Evolutionary conservation across 176 grass and related monocot genomes (phyloP).

Genomic region (Eremochloa ophiuroides): DNA sequence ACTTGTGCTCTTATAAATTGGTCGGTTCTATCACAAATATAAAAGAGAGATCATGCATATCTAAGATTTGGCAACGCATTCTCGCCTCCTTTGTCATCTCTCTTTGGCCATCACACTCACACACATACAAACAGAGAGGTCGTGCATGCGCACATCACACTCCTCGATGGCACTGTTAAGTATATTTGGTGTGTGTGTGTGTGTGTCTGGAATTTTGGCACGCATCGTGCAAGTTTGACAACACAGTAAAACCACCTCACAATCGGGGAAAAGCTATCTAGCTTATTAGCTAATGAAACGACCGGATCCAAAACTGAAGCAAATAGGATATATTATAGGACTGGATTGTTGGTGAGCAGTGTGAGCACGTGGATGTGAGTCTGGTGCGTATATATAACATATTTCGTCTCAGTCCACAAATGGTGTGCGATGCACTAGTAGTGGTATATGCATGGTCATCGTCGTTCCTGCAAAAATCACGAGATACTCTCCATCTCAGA

Average conservation of each 20-base stretch:
- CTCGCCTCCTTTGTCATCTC: background rate
- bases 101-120: background rate
- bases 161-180: slow-evolving; percentile 3
- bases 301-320: background rate
- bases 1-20: no score
- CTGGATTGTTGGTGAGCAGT: background rate
- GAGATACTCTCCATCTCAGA: background rate
- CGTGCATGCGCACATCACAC: slow-evolving; percentile 14
- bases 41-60: background rate
- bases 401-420: background rate
- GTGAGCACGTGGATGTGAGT: background rate
- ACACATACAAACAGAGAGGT: background rate
- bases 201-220: background rate
- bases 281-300: background rate
- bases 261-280: background rate
- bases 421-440: background rate
- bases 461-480: background rate
- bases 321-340: background rate
- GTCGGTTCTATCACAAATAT: no score
- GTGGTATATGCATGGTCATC: background rate
- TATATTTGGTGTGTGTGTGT: background rate
- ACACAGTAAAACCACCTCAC: background rate
- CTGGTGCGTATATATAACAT: background rate
- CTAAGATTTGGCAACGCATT: background rate
- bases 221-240: slow-evolving; percentile 8